Evolutionary conservation across 108 stramenopile species (phyloP).

Genomic region (Skeletonema menzelii): DNA sequence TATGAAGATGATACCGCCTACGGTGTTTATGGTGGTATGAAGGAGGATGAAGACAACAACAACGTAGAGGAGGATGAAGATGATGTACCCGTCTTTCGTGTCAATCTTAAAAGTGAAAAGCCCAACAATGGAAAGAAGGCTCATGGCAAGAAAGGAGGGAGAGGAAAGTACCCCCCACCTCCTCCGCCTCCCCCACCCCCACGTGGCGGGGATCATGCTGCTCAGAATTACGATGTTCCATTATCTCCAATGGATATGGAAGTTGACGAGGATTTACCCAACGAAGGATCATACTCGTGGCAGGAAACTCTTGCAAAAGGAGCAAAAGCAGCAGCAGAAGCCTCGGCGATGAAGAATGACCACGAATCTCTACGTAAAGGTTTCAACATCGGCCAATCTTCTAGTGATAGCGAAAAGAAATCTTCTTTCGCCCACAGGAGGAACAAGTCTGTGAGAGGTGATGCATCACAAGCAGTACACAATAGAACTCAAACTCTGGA

Average conservation of each 20-base stretch:
- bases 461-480: neutral
- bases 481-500: neutral
- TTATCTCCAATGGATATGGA: slow-evolving; percentile 41
- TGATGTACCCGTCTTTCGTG: slow-evolving; percentile 1
- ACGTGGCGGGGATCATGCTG: slow-evolving; percentile 7
- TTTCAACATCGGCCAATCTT: slow-evolving; percentile 26
- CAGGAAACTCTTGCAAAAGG: slow-evolving; percentile 34
- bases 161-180: slow-evolving; percentile 28
- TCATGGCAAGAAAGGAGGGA: slow-evolving; percentile 10
- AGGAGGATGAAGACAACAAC: neutral
- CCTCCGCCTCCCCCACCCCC: slow-evolving; percentile 37
- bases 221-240: slow-evolving; percentile 9
- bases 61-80: neutral
- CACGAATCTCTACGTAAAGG: slow-evolving; percentile 42
- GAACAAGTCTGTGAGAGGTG: neutral
- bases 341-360: slow-evolving; percentile 39
- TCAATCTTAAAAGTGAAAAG: slow-evolving; percentile 11
- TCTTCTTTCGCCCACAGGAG: neutral
- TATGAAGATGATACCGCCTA: slow-evolving; percentile 14
- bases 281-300: slow-evolving; percentile 2
- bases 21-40: slow-evolving; percentile 7
- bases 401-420: neutral
- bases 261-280: slow-evolving; percentile 13
- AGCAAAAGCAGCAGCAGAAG: slow-evolving; percentile 17
- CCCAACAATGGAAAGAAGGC: slow-evolving; percentile 1